Base-by-base conservation (phyloP, 495 filamentous ascomycete species). In the Cudoniella acicularis region DNA sequence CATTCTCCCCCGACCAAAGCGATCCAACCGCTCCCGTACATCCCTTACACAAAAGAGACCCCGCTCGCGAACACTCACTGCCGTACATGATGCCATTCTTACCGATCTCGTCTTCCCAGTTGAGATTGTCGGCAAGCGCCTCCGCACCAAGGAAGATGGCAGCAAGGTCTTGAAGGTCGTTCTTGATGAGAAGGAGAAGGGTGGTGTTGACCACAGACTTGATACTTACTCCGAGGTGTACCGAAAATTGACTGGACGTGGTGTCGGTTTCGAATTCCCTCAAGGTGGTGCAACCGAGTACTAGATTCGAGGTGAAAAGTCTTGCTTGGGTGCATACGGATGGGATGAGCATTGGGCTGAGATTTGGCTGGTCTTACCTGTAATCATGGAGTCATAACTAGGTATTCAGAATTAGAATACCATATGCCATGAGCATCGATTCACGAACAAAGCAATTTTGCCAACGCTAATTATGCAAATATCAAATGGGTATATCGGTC, bases 201-300 rank as follows among this genome's bases (percentile, higher is more conserved):
- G 93, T 68, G 90, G 90, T 73, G 92, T 98, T 66, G 94, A 98
- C 84, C 96, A 96, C 84, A 85, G 94, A 75, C 88, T 98, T 66
- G 94, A 98, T 77, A 97, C 94, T 69, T 98, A 97, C 82, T 91
- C 89, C 57, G 94, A 97, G 86, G 94, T 98, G 70, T 98, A 98
- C 85, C 87, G 88, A 74, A 86, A 89, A 59, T 79, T 98, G 72
- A 98, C 94, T 47, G 94, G 94, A 78, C 92, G 93, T 75, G 80
- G 82, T 67, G 94, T 98, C 64, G 80, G 83, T 72, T 98, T 98
- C 76, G 94, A 98, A 87, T 98, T 98, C 83, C 94, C 94, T 62
- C 86, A 91, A 82, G 84, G 83, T 71, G 82, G 82, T 66, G 72
- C 78, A 57, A 60, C 77, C 62, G 94, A 98, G 68, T 95, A 87